Conservation (phyloP, 257 asterid genomes). For the Nicotiana sylvestris region DNA sequence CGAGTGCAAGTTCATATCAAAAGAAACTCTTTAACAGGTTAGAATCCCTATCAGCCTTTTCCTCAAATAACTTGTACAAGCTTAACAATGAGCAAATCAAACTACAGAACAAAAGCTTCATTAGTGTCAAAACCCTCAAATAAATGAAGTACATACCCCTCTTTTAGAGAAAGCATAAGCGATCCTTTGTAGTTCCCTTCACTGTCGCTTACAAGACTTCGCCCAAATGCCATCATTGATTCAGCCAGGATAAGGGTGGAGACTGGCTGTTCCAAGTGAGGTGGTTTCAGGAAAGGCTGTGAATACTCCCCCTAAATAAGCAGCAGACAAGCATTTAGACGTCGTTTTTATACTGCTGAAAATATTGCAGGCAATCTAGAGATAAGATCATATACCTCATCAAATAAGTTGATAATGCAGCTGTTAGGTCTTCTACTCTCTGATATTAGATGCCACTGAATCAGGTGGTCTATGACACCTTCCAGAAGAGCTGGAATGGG, state of each 20-base stretch:
- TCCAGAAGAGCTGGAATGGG: slow-evolving; percentile 84
- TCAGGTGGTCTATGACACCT: slow-evolving; percentile 70
- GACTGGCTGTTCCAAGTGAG: slow-evolving; percentile 92
- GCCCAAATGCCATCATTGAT: slow-evolving; percentile 92
- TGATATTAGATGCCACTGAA: slow-evolving; percentile 86
- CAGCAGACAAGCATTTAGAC: not conserved
- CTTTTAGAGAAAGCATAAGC: slow-evolving; percentile 69
- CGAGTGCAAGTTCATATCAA: not conserved
- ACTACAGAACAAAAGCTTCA: not conserved
- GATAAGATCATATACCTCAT: slow-evolving; percentile 51
- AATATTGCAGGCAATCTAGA: not conserved
- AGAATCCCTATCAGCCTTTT: not conserved
- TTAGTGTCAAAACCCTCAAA: not conserved
- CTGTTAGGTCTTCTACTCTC: slow-evolving; percentile 78
- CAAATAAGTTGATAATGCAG: slow-evolving; percentile 93
- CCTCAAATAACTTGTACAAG: not conserved
- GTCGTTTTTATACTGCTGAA: not conserved
- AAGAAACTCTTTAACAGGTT: no score
- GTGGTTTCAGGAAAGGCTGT: slow-evolving; percentile 94
- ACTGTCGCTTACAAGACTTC: slow-evolving; percentile 60
- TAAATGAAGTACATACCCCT: slow-evolving; percentile 57
- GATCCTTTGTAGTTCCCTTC: slow-evolving; percentile 90
- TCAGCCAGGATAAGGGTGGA: slow-evolving; percentile 80
- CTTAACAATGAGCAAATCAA: not conserved
- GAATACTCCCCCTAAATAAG: slow-evolving; percentile 74